These are phyloP conservation scores for Cylindrotheca closterium DNA, from an alignment of 108 stramenopile genomes.

Conservation along the genomic window DNA sequence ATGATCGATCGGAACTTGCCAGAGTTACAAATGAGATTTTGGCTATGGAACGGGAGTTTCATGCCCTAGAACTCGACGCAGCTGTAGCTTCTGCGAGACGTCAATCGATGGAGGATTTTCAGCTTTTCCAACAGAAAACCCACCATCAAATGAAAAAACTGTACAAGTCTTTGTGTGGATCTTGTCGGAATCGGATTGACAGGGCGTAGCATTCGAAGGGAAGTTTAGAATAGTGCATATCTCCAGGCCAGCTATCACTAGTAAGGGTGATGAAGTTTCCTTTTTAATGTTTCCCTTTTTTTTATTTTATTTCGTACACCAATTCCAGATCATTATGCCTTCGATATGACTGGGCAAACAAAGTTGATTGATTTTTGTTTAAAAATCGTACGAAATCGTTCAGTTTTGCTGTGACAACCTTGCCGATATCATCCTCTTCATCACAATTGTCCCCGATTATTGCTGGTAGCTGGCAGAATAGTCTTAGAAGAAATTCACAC, in stretches of 20 bases:
- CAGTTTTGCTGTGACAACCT: constrained; percentile 55
- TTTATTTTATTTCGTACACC: constrained; percentile 6
- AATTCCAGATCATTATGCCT: constrained; percentile 26
- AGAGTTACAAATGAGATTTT: background rate
- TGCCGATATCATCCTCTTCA: constrained; percentile 31
- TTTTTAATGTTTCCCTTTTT: constrained; percentile 18
- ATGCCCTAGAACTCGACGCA: background rate
- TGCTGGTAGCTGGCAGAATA: constrained; percentile 53
- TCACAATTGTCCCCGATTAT: constrained; percentile 27
- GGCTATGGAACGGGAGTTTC: background rate
- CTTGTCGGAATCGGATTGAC: background rate
- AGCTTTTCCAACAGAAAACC: background rate
- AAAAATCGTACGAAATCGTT: constrained; percentile 69
- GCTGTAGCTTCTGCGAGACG: background rate
- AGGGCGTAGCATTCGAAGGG: too few species aligned
- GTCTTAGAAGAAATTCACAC: constrained; percentile 61
- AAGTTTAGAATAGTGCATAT: background rate
- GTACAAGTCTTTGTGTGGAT: background rate
- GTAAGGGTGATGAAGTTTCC: background rate
- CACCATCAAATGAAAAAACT: background rate
- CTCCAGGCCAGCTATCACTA: too few species aligned
- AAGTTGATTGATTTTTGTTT: constrained; percentile 59
- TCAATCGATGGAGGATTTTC: background rate
- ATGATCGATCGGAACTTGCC: background rate
- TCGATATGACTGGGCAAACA: constrained; percentile 30